A percentile compares a stretch with the other conserved stretches of the same genome.
These are phyloP conservation scores for Fraxinus floribunda DNA, from an alignment of 305 asterid species.

Conservation along the genomic window DNA sequence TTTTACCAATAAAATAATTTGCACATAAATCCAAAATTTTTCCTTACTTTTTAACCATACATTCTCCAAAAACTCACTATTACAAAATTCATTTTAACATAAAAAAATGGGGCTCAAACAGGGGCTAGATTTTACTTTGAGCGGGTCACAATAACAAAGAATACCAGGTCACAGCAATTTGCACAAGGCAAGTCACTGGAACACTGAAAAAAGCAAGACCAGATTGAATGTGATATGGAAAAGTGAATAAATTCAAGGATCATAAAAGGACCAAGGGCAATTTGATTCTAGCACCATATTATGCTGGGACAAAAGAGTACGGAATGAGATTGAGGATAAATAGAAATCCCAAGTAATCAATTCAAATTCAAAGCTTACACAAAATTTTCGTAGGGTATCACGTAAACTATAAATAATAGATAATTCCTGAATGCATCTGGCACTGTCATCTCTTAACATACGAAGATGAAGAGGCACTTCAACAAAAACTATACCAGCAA, in stretches of 20 bases:
- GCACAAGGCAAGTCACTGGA: not conserved
- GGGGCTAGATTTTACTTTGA: not conserved
- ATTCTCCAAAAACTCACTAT: too few relatives aligned
- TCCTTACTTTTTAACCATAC: too few relatives aligned
- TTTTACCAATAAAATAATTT: too few relatives aligned
- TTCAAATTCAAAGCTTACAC: not conserved
- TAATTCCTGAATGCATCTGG: not conserved
- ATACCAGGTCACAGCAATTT: not conserved
- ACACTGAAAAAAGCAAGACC: not conserved
- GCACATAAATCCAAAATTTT: too few relatives aligned
- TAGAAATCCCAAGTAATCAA: not conserved
- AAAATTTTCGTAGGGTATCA: not conserved
- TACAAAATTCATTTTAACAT: too few relatives aligned
- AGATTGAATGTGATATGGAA: not conserved
- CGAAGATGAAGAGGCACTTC: conserved; percentile 7
- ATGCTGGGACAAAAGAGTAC: not conserved
- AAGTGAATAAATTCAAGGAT: not conserved
- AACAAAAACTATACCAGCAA: not conserved
- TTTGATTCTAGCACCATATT: not conserved
- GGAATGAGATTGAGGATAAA: not conserved
- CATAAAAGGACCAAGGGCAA: not conserved
- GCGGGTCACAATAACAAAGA: not conserved
- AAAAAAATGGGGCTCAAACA: too few relatives aligned
- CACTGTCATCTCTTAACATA: not conserved
- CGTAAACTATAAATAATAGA: not conserved